Percentiles rank a stretch among this genome's conserved stretches.
Evolutionary conservation across 2,329 filamentous ascomycete genomes (phyloP).

Genomic region (Alternaria tenuissima): DNA sequence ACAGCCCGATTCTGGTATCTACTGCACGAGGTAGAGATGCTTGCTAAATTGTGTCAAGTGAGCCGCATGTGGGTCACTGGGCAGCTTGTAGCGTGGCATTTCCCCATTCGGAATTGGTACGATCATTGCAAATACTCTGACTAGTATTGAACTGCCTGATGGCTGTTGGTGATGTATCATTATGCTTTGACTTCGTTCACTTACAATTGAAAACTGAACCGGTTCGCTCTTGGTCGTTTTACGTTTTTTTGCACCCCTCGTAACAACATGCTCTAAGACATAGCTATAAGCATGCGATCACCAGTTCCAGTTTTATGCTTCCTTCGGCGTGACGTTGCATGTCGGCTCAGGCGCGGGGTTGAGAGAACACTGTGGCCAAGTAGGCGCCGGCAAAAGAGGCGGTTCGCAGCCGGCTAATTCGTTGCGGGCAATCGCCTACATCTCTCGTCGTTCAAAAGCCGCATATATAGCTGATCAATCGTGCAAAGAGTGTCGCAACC

Average conservation of each 20-base stretch:
- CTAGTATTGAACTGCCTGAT: neutral
- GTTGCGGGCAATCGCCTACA: slow-evolving; percentile 1
- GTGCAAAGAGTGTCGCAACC: neutral
- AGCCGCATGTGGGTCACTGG: slow-evolving; percentile 2
- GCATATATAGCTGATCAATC: neutral
- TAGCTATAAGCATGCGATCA: neutral
- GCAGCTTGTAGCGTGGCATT: neutral
- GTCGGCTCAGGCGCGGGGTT: slow-evolving; percentile 3
- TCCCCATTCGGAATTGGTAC: neutral
- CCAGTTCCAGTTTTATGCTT: slow-evolving; percentile 1
- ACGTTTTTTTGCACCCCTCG: neutral
- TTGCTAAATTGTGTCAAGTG: slow-evolving; percentile 1
- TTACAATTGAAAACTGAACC: neutral
- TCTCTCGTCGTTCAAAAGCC: neutral
- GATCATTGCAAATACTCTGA: neutral
- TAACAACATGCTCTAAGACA: neutral
- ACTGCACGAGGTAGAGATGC: neutral
- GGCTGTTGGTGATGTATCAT: neutral
- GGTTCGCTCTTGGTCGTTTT: neutral
- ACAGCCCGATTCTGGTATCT: neutral
- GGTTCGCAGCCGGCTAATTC: slow-evolving; percentile 15
- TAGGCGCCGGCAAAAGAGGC: slow-evolving; percentile 21
- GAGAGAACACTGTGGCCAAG: slow-evolving; percentile 5
- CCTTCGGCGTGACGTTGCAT: slow-evolving; percentile 4
- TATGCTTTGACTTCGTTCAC: neutral